These are phyloP conservation scores for Vitis riparia DNA, from an alignment of 164 flowering plant genomes.

Conservation along the genomic window DNA sequence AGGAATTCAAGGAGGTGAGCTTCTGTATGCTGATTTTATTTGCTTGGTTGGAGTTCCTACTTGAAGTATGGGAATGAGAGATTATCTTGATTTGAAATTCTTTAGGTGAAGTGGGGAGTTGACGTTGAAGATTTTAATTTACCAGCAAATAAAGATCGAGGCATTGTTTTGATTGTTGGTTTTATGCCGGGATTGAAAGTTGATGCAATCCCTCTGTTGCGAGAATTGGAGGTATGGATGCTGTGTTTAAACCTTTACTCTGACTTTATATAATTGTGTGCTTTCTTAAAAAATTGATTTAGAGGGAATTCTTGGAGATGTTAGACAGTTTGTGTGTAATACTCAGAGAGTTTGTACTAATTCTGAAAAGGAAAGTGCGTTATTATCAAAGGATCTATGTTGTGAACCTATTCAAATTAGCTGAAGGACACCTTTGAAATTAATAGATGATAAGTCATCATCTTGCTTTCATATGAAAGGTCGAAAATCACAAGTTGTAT, in stretches of 20 bases:
- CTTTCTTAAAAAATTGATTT: too few species aligned
- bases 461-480: too few species aligned
- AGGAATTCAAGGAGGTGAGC: conserved; percentile 56
- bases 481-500: too few species aligned
- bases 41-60: too few species aligned
- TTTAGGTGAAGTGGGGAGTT: conserved; percentile 42
- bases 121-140: not conserved
- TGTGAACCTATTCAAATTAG: too few species aligned
- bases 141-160: conserved; percentile 17
- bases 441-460: too few species aligned
- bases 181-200: conserved; percentile 73
- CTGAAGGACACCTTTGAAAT: too few species aligned
- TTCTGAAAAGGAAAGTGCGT: too few species aligned
- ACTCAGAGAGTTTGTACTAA: too few species aligned
- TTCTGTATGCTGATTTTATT: too few species aligned
- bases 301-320: not conserved
- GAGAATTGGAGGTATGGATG: conserved; percentile 24
- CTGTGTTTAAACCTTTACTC: not conserved
- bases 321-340: not conserved
- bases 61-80: not conserved
- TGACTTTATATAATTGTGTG: not conserved
- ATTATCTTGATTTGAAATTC: not conserved
- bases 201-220: conserved; percentile 38
- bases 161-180: conserved; percentile 57
- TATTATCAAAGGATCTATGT: too few species aligned